These are phyloP conservation scores for Echinochloa phyllopogon DNA, from an alignment of 176 grass and related monocot species.

Conservation along the genomic window DNA sequence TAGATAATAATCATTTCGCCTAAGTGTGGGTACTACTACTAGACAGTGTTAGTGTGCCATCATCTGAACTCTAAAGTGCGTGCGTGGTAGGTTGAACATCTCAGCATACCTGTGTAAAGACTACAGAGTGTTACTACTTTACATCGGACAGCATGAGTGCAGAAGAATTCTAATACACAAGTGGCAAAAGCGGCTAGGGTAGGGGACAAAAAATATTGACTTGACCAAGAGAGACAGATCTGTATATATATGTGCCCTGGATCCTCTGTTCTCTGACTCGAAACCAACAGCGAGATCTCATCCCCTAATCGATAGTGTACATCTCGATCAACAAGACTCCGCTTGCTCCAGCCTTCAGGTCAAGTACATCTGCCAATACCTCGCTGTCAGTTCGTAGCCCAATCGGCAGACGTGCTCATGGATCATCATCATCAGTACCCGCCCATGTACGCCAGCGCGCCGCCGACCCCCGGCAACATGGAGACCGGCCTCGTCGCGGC, in stretches of 20 bases:
- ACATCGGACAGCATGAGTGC: background rate
- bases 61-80: background rate
- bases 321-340: background rate
- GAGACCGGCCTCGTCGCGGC: constrained; percentile 11
- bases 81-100: background rate
- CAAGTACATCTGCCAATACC: background rate
- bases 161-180: background rate
- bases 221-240: background rate
- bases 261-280: background rate
- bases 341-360: background rate
- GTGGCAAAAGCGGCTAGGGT: constrained; percentile 1
- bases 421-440: constrained; percentile 18
- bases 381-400: background rate
- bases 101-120: background rate
- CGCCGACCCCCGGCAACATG: constrained; percentile 16
- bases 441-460: background rate
- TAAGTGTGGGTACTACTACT: too few species aligned
- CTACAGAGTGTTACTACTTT: too few species aligned
- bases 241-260: background rate
- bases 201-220: constrained; percentile 7
- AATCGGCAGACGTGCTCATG: background rate
- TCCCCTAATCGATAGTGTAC: background rate
- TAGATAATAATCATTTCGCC: too few species aligned
- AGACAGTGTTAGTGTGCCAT: background rate
- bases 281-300: background rate